Base-by-base conservation (phyloP, 1,284 basidiomycete genomes). In the Cutaneotrichosporon curvatum region DNA sequence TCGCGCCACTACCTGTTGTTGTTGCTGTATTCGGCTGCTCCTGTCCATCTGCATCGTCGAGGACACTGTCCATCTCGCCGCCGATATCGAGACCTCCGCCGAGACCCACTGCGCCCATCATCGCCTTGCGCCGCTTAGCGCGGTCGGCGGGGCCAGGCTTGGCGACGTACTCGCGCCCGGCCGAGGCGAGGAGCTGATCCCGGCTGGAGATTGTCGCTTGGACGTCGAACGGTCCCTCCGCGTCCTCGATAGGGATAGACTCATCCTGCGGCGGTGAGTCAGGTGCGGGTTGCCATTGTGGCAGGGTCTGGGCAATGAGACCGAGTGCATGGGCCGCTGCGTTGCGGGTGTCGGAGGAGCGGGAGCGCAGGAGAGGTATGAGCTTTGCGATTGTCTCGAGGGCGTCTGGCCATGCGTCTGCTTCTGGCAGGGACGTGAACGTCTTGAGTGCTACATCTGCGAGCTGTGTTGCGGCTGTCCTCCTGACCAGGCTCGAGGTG, bases 381-480 rank as follows among this genome's bases (percentile, higher is more conserved):
- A 73, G 50, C 36, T 70, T 67, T 22, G 62, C 51, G n/a, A 67
- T 59, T 0, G 68, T 63, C 22, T 64, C 66, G 34, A 71, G 55
- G 0, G 65, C 62, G 44, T 70, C 68, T n/a, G 57, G 56, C 71
- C 71, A 72, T 11, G 70, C 69, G 38, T 67, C 68, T 8, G 66
- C 62, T 9, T 46, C 36, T 18, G 55, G 50, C 10, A 61, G 51
- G 1, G 59, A 54, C 4, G 40, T 47, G 49, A 68, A 72, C 8
- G 62, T 56, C 47, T 60, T 70, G 60, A 53, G 48, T 2, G 64
- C 63, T 23, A 73, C 53, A 33, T 70, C 66, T 8, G 68, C 64
- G 6, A 73, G 58, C 46, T 73, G 72, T 37, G 64, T 67, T 12
- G 71, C 69, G 2, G 71, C 71, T 20, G 72, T 73, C 10, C 63